These are phyloP conservation scores for Aspergillus luchuensis DNA, from an alignment of 2,329 filamentous ascomycete genomes.

Conservation along the genomic window DNA sequence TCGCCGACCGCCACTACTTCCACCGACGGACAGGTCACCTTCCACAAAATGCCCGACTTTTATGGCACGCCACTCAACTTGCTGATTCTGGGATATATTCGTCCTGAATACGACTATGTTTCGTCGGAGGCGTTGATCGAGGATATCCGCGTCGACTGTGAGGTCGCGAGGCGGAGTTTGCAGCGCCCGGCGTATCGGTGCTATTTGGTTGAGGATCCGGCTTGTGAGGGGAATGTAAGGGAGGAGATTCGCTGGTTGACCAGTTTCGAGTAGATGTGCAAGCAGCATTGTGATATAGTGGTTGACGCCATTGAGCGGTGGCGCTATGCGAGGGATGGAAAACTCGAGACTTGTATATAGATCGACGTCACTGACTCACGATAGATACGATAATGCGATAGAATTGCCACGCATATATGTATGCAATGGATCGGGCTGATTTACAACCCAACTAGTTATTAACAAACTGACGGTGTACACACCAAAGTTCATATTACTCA, in stretches of 20 bases:
- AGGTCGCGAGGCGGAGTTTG: conserved; percentile 75
- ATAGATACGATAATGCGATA: conserved; percentile 2
- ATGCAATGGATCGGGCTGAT: neutral
- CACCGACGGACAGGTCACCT: conserved; percentile 32
- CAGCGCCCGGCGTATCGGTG: conserved; percentile 61
- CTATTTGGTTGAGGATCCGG: conserved; percentile 42
- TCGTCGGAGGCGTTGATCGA: conserved; percentile 78
- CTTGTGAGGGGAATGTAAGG: conserved; percentile 33
- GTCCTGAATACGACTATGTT: conserved; percentile 86
- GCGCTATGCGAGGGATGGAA: neutral
- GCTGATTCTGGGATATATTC: conserved; percentile 80
- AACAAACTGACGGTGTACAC: too few relatives aligned
- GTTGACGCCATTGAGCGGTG: neutral
- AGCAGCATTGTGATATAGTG: neutral
- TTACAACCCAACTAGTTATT: neutral
- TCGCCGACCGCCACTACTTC: conserved; percentile 36
- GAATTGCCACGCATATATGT: neutral
- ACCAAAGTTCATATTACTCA: too few relatives aligned
- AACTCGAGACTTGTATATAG: conserved; percentile 6
- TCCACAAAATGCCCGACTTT: conserved; percentile 66
- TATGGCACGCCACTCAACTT: conserved; percentile 80
- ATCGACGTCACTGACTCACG: neutral
- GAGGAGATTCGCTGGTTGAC: conserved; percentile 39
- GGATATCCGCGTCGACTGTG: conserved; percentile 87
- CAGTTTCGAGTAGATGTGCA: conserved; percentile 23